A percentile compares a stretch with the other conserved stretches of the same genome.
Evolutionary conservation across 2,329 filamentous ascomycete species (phyloP).

Genomic region (Fusarium ramigenum): DNA sequence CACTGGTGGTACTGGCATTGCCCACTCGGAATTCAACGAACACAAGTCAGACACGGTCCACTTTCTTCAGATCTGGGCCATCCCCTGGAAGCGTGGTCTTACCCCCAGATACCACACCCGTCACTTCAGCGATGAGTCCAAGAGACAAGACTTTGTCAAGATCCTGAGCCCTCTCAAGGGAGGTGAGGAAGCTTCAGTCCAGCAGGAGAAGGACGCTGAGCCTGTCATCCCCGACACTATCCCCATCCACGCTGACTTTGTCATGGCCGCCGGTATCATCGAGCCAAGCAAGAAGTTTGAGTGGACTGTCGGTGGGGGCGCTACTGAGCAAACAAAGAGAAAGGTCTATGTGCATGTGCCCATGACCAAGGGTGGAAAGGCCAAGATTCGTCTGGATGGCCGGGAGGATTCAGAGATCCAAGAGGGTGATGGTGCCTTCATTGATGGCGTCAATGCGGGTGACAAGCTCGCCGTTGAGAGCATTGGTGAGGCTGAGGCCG

Average conservation of each 20-base stretch:
- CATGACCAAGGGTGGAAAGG: constrained; percentile 80
- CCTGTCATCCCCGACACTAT: constrained; percentile 74
- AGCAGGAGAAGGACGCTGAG: constrained; percentile 71
- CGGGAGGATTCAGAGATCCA: constrained; percentile 70
- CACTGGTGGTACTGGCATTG: constrained; percentile 82
- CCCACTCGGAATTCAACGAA: constrained; percentile 86
- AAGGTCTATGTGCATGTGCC: constrained; percentile 85
- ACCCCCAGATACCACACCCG: constrained; percentile 80
- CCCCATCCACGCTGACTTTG: constrained; percentile 84
- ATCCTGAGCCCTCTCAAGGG: constrained; percentile 80
- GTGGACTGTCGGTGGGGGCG: constrained; percentile 74
- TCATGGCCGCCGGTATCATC: constrained; percentile 83
- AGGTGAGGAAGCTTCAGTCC: constrained; percentile 67
- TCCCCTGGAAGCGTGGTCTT: constrained; percentile 78
- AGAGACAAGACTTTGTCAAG: constrained; percentile 74
- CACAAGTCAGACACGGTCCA: constrained; percentile 76
- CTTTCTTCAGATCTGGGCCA: constrained; percentile 89
- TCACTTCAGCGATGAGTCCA: constrained; percentile 76
- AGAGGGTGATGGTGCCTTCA: constrained; percentile 85
- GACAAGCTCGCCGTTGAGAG: constrained; percentile 73
- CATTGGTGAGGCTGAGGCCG: constrained; percentile 73
- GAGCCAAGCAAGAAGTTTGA: constrained; percentile 71
- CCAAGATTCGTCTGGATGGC: constrained; percentile 74
- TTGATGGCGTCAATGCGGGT: constrained; percentile 71
- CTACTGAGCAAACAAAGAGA: constrained; percentile 61